Evolutionary conservation across 1,139 yeast genomes (phyloP).

Genomic region (Yamadazyma spencermartinsiae): DNA sequence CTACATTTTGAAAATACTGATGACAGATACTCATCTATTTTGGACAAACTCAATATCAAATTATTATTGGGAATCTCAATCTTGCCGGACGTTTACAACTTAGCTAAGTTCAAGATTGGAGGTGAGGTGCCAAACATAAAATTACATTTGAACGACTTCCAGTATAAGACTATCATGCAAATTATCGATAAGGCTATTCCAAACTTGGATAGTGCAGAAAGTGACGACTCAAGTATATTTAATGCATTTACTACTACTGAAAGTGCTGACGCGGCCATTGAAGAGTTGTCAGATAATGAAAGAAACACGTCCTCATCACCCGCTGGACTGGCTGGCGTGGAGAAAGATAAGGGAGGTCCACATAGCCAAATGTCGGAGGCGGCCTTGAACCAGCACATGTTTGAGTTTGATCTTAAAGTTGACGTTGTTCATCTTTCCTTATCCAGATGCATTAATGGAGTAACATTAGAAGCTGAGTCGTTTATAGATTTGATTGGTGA

Average conservation of each 20-base stretch:
- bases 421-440: conserved; percentile 63
- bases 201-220: conserved; percentile 38
- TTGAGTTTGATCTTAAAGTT: conserved; percentile 73
- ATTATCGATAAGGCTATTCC: conserved; percentile 75
- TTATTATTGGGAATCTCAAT: conserved; percentile 80
- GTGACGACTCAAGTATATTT: conserved; percentile 35
- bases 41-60: conserved; percentile 75
- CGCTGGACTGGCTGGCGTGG: conserved; percentile 1
- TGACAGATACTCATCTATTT: conserved; percentile 49
- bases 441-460: conserved; percentile 64
- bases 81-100: conserved; percentile 71
- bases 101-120: conserved; percentile 71
- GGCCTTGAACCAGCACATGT: conserved; percentile 50
- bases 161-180: conserved; percentile 84
- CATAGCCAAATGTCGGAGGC: conserved; percentile 17
- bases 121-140: conserved; percentile 79
- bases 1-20: conserved; percentile 49
- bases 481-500: conserved; percentile 76
- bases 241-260: conserved; percentile 33
- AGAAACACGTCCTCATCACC: not conserved
- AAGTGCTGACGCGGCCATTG: conserved; percentile 20
- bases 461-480: conserved; percentile 61
- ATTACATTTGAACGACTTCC: conserved; percentile 80
- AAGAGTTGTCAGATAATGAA: conserved; percentile 12
- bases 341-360: conserved; percentile 3